Conservation (phyloP, 2,329 filamentous ascomycete genomes). For the Thermoascus crustaceus region DNA sequence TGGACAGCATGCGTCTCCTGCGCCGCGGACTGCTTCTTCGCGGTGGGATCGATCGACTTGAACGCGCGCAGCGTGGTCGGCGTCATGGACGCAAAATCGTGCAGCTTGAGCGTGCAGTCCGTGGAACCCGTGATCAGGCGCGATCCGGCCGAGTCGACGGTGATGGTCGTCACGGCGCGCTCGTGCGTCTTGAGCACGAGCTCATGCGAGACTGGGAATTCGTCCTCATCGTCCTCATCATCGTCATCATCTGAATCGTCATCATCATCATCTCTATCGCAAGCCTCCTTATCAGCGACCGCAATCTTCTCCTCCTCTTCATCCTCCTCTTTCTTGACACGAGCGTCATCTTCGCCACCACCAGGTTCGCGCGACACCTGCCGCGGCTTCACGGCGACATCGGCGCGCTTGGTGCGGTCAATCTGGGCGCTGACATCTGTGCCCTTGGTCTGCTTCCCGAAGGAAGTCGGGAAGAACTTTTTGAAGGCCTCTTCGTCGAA, state of each 20-base stretch:
- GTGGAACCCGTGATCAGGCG: slow-evolving; percentile 83
- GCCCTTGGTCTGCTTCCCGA: slow-evolving; percentile 71
- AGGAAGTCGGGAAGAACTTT: slow-evolving; percentile 67
- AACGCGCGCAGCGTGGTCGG: slow-evolving; percentile 90
- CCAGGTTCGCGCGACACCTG: slow-evolving; percentile 13
- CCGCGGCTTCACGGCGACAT: slow-evolving; percentile 31
- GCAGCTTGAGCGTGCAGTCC: slow-evolving; percentile 84
- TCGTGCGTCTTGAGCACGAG: slow-evolving; percentile 89
- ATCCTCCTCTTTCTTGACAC: slow-evolving; percentile 11
- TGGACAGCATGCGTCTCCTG: slow-evolving; percentile 84
- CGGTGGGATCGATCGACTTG: slow-evolving; percentile 80
- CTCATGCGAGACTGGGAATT: slow-evolving; percentile 88
- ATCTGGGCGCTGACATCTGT: slow-evolving; percentile 73
- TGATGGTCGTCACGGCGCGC: slow-evolving; percentile 72
- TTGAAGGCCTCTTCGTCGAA: slow-evolving; percentile 41
- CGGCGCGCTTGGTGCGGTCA: slow-evolving; percentile 61
- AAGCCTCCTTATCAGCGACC: slow-evolving; percentile 13
- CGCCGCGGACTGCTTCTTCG: slow-evolving; percentile 60
- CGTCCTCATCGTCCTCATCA: slow-evolving; percentile 66
- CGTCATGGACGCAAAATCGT: slow-evolving; percentile 94
- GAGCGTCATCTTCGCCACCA: slow-evolving; percentile 10
- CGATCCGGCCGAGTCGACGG: slow-evolving; percentile 76
- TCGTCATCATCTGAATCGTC: slow-evolving; percentile 49
- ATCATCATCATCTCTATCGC: slow-evolving; percentile 34
- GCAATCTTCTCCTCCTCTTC: slow-evolving; percentile 17